These are phyloP conservation scores for Pythium dissotocum DNA, from an alignment of 352 stramenopile genomes.

Conservation along the genomic window DNA sequence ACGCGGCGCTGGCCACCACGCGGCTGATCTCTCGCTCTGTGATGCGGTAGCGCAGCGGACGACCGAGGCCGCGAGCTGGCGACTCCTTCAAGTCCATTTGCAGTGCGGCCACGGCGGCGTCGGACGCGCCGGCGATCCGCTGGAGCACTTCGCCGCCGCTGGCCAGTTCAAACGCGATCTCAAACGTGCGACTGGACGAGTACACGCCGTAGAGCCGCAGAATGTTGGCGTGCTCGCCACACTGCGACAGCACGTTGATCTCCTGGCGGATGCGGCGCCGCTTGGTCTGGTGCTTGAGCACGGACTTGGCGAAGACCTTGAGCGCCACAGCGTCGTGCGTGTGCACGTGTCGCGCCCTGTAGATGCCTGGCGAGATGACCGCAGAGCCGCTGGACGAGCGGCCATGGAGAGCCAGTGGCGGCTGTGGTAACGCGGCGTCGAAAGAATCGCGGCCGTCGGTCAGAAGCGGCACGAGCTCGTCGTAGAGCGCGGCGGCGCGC, in stretches of 20 bases:
- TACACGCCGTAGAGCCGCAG: slow-evolving; percentile 69
- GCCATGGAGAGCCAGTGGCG: neutral
- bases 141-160: slow-evolving; percentile 60
- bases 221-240: slow-evolving; percentile 55
- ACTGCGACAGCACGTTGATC: slow-evolving; percentile 53
- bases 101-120: neutral
- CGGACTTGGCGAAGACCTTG: slow-evolving; percentile 61
- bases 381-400: neutral
- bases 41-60: slow-evolving; percentile 27
- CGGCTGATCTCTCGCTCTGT: slow-evolving; percentile 63
- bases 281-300: slow-evolving; percentile 43
- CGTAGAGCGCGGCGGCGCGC: slow-evolving; percentile 38
- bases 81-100: neutral
- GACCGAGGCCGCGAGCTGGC: neutral
- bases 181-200: slow-evolving; percentile 43
- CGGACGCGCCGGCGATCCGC: slow-evolving; percentile 27
- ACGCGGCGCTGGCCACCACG: slow-evolving; percentile 42
- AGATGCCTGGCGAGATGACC: slow-evolving; percentile 45
- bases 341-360: slow-evolving; percentile 50
- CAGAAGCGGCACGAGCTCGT: slow-evolving; percentile 48
- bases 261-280: slow-evolving; percentile 72
- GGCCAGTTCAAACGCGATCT: slow-evolving; percentile 79
- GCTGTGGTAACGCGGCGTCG: neutral
- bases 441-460: slow-evolving; percentile 16
- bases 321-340: slow-evolving; percentile 73